Evolutionary conservation across 148 eudicot genomes (phyloP).

Genomic region (Nyssa sinensis): DNA sequence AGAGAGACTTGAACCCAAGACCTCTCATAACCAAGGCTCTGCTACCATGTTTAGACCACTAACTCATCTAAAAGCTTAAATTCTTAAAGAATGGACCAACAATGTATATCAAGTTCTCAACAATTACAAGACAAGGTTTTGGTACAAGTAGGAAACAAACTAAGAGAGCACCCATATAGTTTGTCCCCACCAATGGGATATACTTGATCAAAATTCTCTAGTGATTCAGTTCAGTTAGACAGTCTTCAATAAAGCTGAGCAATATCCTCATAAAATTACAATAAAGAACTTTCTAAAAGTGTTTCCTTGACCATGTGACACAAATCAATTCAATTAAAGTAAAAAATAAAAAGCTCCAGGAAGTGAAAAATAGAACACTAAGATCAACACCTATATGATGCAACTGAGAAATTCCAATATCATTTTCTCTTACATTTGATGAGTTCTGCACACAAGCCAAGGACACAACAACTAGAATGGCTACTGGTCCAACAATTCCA

Average conservation of each 20-base stretch:
- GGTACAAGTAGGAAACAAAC: not conserved
- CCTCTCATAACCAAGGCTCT: no score
- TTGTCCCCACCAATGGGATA: not conserved
- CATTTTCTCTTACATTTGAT: not conserved
- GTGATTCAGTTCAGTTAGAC: not conserved
- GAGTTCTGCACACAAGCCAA: not conserved
- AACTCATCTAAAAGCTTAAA: no score
- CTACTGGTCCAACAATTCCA: not conserved
- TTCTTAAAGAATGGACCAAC: no score
- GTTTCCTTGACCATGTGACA: not conserved
- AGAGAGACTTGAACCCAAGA: no score
- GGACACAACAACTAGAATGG: not conserved
- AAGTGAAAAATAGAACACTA: not conserved
- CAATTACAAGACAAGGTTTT: no score
- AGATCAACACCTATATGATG: not conserved
- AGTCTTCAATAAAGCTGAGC: not conserved
- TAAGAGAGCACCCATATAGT: not conserved
- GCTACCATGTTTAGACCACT: no score
- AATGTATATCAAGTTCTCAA: no score
- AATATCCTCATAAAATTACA: not conserved
- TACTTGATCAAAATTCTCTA: not conserved
- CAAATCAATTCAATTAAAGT: not conserved
- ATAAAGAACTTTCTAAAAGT: not conserved
- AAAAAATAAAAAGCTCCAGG: not conserved
- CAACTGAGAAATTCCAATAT: not conserved